A percentile compares a stretch with the other conserved stretches of the same genome.
Conservation (phyloP, 345 rosid genomes). For the Sonneratia caseolaris region DNA sequence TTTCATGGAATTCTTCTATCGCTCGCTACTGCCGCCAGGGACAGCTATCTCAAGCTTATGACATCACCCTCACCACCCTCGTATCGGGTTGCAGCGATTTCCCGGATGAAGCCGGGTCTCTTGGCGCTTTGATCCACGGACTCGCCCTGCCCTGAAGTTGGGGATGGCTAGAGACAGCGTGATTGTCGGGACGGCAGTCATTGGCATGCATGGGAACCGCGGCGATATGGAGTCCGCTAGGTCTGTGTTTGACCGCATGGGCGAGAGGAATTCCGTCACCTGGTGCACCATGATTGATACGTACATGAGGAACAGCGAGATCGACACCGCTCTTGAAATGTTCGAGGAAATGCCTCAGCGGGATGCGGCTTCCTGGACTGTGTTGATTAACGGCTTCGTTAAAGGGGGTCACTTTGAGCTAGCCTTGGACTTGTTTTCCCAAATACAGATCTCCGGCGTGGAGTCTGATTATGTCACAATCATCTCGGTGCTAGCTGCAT, state of each 20-base stretch:
- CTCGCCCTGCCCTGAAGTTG: conserved; percentile 36
- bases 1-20: conserved; percentile 70
- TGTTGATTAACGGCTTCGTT: conserved; percentile 59
- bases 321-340: conserved; percentile 31
- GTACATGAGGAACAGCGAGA: conserved; percentile 35
- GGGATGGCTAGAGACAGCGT: conserved; percentile 39
- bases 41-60: conserved; percentile 46
- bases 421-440: conserved; percentile 51
- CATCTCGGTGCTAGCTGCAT: conserved; percentile 53
- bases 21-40: conserved; percentile 55
- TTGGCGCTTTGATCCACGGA: conserved; percentile 52
- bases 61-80: conserved; percentile 44
- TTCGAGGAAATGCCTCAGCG: conserved; percentile 55
- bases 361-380: conserved; percentile 64
- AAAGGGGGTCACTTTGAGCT: conserved; percentile 35
- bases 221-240: conserved; percentile 35
- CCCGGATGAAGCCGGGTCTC: conserved; percentile 19
- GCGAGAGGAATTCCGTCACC: conserved; percentile 36
- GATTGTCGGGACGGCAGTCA: conserved; percentile 61
- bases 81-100: conserved; percentile 44
- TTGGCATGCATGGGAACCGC: conserved; percentile 50
- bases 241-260: conserved; percentile 45
- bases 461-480: conserved; percentile 50
- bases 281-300: conserved; percentile 80
- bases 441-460: conserved; percentile 49